Evolutionary conservation across 2,329 filamentous ascomycete species (phyloP).

Genomic region (Nigrospora oryzae): DNA sequence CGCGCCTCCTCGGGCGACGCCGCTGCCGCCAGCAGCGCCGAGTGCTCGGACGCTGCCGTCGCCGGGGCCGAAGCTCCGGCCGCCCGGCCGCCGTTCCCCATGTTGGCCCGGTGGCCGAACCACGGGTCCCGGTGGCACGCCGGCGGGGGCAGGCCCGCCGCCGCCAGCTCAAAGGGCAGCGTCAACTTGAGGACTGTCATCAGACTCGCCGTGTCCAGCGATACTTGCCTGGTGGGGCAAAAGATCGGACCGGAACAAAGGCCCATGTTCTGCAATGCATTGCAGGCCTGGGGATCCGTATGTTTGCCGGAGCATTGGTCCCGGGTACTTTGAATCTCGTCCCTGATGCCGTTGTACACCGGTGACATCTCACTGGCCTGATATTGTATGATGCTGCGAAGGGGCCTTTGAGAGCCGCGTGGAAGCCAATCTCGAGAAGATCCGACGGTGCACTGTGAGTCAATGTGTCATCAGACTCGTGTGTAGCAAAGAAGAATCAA

Average conservation of each 20-base stretch:
- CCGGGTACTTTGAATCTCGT: neutral
- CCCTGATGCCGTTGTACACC: neutral
- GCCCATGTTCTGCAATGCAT: neutral
- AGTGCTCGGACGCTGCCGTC: conserved; percentile 7
- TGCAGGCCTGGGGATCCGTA: neutral
- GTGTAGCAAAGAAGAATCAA: too few relatives aligned
- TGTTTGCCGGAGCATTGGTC: neutral
- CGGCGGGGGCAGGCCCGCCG: conserved; percentile 11
- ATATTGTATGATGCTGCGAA: too few relatives aligned
- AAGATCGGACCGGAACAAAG: neutral
- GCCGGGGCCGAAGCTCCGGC: neutral
- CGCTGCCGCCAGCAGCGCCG: conserved; percentile 10
- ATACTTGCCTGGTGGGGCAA: neutral
- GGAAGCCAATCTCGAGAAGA: too few relatives aligned
- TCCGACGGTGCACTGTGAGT: too few relatives aligned
- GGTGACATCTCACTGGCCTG: too few relatives aligned
- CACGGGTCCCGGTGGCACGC: conserved; percentile 14
- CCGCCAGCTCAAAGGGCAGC: conserved; percentile 11
- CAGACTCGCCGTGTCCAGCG: too few relatives aligned
- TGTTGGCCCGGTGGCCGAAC: conserved; percentile 12
- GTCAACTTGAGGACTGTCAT: conserved; percentile 10
- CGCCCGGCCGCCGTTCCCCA: neutral
- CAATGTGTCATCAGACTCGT: too few relatives aligned
- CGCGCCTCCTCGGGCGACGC: conserved; percentile 11
- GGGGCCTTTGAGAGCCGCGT: too few relatives aligned